Evolutionary conservation across 2,329 filamentous ascomycete genomes (phyloP), one percentile per base, ranked within the genome.

Genomic region (Aspergillus pseudoglaucus): DNA sequence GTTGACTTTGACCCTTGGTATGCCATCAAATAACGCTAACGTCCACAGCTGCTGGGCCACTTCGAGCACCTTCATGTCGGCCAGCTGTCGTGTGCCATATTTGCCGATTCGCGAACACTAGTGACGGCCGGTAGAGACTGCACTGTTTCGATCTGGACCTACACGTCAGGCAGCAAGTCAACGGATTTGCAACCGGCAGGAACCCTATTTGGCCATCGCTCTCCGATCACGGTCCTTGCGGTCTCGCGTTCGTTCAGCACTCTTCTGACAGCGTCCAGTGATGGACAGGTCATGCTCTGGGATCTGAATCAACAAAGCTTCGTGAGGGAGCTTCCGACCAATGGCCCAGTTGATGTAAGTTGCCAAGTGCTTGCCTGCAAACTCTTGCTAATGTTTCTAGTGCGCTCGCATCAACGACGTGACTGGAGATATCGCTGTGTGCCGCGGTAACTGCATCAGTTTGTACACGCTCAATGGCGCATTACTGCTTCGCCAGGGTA

Each of bases 21-120:
- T 9, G 12, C 33, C n/a, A 9, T 6, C 10, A 30, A 12, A 5
- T 30, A 20, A 41, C 15, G 32, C 51, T 50, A 25, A 54, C 23
- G 9, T 8, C 5, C 30, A 45, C 51, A 75, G 74, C 76, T 87
- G 18, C 82, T 94, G 32, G 91, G 91, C 0, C 78, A 96, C 15
- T 95, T 91, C 62, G 93, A 98, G 67, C 94, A 97, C 62, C 76
- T 96, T 2, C 93, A 98, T 64, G 85, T 91, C 48, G 90, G 90
- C 4, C 90, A 95, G 63, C 79, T 98, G 23, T 91, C 90, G 0
- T 84, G 83, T 47, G 84, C 88, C 1, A 76, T 85, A 10, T 93
- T 97, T 63, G 88, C 88, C 0, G 91, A 96, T 64, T 91, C 89
- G 14, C 88, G 87, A 59, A 95, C 89, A 0, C 77, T 98, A 17